These are phyloP conservation scores for Haematococcus lacustris DNA, from an alignment of 139 green algal genomes.

Conservation along the genomic window DNA sequence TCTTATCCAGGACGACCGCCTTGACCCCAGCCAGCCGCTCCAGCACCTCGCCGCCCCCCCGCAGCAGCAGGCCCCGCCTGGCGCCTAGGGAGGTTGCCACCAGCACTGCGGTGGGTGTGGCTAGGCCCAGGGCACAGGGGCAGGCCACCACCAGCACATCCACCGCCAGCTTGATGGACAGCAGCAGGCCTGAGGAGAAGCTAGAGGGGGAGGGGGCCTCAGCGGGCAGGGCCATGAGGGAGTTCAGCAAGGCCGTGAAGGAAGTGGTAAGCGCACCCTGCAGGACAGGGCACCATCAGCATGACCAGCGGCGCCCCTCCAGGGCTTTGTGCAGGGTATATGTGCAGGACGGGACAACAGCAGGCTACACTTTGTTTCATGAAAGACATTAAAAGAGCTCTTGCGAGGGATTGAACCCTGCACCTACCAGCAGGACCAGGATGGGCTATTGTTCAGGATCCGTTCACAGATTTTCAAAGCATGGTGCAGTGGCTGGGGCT, in stretches of 20 bases:
- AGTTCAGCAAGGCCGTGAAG: too few relatives aligned
- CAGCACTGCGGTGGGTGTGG: constrained; percentile 90
- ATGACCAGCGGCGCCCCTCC: constrained; percentile 14
- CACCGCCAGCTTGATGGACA: constrained; percentile 76
- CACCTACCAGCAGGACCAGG: too few relatives aligned
- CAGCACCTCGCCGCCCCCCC: constrained; percentile 83
- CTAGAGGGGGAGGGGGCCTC: constrained; percentile 8
- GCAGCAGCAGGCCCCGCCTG: constrained; percentile 67
- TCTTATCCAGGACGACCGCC: constrained; percentile 88
- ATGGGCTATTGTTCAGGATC: too few relatives aligned
- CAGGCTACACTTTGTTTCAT: background rate
- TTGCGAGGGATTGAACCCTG: too few relatives aligned
- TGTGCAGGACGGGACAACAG: background rate
- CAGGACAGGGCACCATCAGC: too few relatives aligned
- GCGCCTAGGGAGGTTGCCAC: constrained; percentile 76
- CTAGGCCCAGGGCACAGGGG: constrained; percentile 90
- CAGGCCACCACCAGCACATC: constrained; percentile 94
- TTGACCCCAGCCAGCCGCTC: constrained; percentile 59
- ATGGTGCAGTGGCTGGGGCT: too few relatives aligned
- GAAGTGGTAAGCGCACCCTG: too few relatives aligned
- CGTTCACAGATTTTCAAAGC: too few relatives aligned
- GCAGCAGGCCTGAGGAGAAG: constrained; percentile 41
- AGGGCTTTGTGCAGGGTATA: background rate
- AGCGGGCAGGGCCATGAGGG: too few relatives aligned
- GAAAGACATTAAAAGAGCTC: too few relatives aligned